A percentile compares a stretch with the other conserved stretches of the same genome.
phyloP scores from a whole-genome alignment of 345 rosid genomes.

The Acer negundo region DNA sequence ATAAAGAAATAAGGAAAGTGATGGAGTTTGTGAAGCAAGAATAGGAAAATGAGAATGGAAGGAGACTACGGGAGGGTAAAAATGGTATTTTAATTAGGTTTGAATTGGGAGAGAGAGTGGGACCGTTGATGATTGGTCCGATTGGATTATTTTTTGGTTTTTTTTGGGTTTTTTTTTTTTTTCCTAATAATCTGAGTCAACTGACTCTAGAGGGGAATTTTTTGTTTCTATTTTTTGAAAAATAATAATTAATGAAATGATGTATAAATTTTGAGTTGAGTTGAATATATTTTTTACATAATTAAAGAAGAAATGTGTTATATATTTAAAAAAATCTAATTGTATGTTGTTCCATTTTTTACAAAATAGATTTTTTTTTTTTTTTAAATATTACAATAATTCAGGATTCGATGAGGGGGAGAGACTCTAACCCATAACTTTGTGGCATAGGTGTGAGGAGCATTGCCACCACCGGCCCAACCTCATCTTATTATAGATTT shows the following conservation, averaged over 20 bases:
- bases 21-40: neutral
- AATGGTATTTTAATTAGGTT: neutral
- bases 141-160: neutral
- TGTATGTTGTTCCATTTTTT: too few relatives aligned
- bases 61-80: neutral
- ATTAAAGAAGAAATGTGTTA: neutral
- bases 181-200: neutral
- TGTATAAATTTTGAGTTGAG: neutral
- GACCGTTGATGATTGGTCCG: neutral
- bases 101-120: neutral
- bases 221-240: too few relatives aligned
- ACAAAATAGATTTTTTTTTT: too few relatives aligned
- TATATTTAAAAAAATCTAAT: too few relatives aligned
- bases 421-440: too few relatives aligned
- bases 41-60: neutral
- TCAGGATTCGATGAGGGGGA: fast-evolving
- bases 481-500: too few relatives aligned
- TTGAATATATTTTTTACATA: too few relatives aligned
- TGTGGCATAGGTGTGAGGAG: too few relatives aligned
- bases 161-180: too few relatives aligned
- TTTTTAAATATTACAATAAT: too few relatives aligned
- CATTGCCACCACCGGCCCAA: too few relatives aligned
- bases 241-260: too few relatives aligned
- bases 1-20: neutral
- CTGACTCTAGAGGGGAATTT: neutral